Conservation (phyloP, 768 basidiomycete genomes). For the Infundibulicybe gibba region DNA sequence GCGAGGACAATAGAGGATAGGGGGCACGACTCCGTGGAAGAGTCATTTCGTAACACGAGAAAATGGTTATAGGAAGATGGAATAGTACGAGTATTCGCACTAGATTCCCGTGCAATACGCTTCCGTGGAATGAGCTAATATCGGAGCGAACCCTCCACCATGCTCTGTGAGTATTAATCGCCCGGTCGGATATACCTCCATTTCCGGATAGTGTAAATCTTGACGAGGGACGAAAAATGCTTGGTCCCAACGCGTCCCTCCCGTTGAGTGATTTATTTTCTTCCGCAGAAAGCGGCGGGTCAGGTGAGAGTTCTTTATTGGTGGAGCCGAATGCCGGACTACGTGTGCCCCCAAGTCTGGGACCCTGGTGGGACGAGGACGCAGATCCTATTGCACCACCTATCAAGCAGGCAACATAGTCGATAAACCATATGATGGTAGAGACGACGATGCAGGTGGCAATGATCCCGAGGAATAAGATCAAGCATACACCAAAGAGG, state of each 20-base stretch:
- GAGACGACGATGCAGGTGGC: constrained; percentile 74
- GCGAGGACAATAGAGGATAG: constrained; percentile 72
- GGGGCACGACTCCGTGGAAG: constrained; percentile 44
- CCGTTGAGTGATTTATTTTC: constrained; percentile 49
- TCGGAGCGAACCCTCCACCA: constrained; percentile 59
- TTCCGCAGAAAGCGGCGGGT: constrained; percentile 22
- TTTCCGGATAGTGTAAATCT: constrained; percentile 18
- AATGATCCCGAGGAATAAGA: constrained; percentile 77
- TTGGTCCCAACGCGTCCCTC: constrained; percentile 20
- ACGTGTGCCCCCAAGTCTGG: constrained; percentile 25
- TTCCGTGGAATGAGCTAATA: constrained; percentile 77
- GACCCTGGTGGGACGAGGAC: constrained; percentile 6
- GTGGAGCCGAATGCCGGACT: constrained; percentile 29
- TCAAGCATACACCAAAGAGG: constrained; percentile 78
- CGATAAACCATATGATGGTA: constrained; percentile 67
- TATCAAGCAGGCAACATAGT: constrained; percentile 45
- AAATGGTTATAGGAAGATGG: constrained; percentile 91
- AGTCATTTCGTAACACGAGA: constrained; percentile 85
- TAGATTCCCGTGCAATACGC: constrained; percentile 84
- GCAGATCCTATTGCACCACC: constrained; percentile 14
- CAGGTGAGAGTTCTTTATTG: constrained; percentile 47
- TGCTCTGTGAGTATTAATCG: constrained; percentile 31
- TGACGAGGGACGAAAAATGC: constrained; percentile 18
- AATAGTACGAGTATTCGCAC: constrained; percentile 89
- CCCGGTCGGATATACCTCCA: constrained; percentile 25